Evolutionary conservation across 177 flowering plant genomes (phyloP).

Genomic region (Tripterygium wilfordii): DNA sequence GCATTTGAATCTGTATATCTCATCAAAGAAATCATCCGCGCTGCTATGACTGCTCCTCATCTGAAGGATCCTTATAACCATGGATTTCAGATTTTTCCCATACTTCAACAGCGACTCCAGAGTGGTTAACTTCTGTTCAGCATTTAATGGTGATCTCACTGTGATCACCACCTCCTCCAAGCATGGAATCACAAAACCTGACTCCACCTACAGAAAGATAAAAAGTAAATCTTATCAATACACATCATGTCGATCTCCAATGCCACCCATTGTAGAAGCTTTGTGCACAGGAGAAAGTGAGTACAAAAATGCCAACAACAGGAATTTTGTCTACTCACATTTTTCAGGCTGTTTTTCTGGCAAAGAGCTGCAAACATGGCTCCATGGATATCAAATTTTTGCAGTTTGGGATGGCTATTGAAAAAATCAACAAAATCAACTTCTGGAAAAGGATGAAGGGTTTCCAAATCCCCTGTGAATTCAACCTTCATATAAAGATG

Average conservation of each 20-base stretch:
- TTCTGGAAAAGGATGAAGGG: conserved; percentile 75
- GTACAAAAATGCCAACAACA: no score
- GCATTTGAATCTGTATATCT: conserved; percentile 60
- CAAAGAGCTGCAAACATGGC: conserved; percentile 91
- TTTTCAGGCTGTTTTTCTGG: conserved; percentile 74
- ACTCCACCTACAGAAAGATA: conserved; percentile 45
- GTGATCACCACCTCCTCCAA: conserved; percentile 66
- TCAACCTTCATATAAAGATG: conserved; percentile 85
- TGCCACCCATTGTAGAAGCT: no score
- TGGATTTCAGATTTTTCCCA: conserved; percentile 42
- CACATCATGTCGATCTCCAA: no score
- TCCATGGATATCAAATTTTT: conserved; percentile 76
- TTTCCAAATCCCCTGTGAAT: conserved; percentile 67
- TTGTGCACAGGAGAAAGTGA: no score
- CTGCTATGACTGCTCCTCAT: conserved; percentile 81
- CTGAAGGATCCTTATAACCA: conserved; percentile 72
- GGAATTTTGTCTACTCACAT: conserved; percentile 48
- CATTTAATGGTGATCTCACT: conserved; percentile 77
- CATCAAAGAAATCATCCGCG: conserved; percentile 88
- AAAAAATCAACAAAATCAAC: conserved; percentile 81
- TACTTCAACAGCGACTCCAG: conserved; percentile 64
- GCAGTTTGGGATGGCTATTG: conserved; percentile 64
- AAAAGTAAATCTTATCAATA: background rate
- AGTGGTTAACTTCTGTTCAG: conserved; percentile 81
- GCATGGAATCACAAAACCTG: conserved; percentile 57